Conservation (phyloP, 345 rosid species). For the Syzygium aromaticum region DNA sequence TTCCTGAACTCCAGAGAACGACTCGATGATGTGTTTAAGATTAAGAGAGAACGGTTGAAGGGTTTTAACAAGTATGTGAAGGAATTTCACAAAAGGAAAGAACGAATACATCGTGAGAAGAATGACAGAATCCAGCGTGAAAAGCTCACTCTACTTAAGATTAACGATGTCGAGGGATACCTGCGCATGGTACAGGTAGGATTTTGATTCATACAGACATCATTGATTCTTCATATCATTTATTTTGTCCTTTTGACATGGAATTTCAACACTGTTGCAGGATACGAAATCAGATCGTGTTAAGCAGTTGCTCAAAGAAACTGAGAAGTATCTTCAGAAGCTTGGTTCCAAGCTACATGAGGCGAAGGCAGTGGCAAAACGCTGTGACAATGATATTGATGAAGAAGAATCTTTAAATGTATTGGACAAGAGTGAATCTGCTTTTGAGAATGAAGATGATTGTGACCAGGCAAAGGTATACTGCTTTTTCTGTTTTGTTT, state of each 20-base stretch:
- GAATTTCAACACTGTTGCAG: slow-evolving; percentile 15
- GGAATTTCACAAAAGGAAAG: slow-evolving; percentile 91
- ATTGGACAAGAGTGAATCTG: slow-evolving; percentile 50
- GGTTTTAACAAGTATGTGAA: slow-evolving; percentile 80
- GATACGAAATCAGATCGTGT: slow-evolving; percentile 96
- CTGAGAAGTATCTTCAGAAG: slow-evolving; percentile 87
- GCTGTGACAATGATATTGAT: slow-evolving; percentile 57
- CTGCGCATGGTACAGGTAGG: slow-evolving; percentile 93
- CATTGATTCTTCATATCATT: neutral
- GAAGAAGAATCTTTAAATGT: slow-evolving; percentile 30
- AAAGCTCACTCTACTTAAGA: slow-evolving; percentile 85
- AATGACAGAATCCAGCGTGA: slow-evolving; percentile 92
- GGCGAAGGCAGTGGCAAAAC: slow-evolving; percentile 48
- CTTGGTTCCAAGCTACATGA: slow-evolving; percentile 79
- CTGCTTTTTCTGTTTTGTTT: neutral
- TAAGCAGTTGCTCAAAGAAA: slow-evolving; percentile 78
- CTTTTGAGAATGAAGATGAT: slow-evolving; percentile 75
- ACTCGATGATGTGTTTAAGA: slow-evolving; percentile 71
- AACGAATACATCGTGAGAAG: slow-evolving; percentile 85
- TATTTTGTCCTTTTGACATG: slow-evolving; percentile 4
- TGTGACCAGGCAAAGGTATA: slow-evolving; percentile 86
- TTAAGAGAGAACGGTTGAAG: slow-evolving; percentile 84
- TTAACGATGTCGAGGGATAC: slow-evolving; percentile 96
- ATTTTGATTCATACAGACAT: slow-evolving; percentile 5
- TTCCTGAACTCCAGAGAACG: slow-evolving; percentile 56